Evolutionary conservation across 2,329 filamentous ascomycete genomes (phyloP), one percentile per base, ranked within the genome.

Genomic region (Mycocentrospora acerina): DNA sequence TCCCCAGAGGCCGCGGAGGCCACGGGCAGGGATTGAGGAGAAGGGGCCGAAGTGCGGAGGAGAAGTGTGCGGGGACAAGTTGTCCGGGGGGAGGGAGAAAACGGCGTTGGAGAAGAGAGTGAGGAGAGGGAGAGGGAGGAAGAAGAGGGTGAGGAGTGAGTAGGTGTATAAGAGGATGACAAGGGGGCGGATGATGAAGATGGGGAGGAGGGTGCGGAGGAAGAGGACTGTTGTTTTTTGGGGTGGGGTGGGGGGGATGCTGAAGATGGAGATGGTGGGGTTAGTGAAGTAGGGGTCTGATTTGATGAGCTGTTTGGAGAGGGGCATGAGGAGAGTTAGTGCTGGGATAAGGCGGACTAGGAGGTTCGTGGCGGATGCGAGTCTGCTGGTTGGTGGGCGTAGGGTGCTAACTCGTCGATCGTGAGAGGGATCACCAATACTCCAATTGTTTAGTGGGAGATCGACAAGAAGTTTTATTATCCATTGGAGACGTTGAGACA

Each of bases 1-100:
- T n/a, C 43, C 43, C 43, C 43, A 42, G 26, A 46, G 35, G 0
- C 43, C 43, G 15, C 39, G 32, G 7, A 46, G 7, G 4, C 43
- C 43, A 12, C 37, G 26, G 2, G 11, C 19, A 5, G 15, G 10
- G 9, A 46, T 37, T 3, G 36, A 39, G 3, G 39, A 39, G 32
- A 43, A 37, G 6, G 36, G 33, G 2, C 40, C 40, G n/a, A 43
- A 46, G 9, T 37, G 43, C 13, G 39, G 35, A 14, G 24, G 43
- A 35, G 24, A 33, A 3, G 43, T 46, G 25, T 43, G 43, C 7
- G 43, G 40, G 25, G 43, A 40, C 25, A 29, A 43, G 2, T 16
- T 26, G 22, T 37, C 33, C 12, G 40, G 40, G 11, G 35, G 5
- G 6, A 37, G 12, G 8, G 18, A 16, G 8, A 43, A 11, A 16